Evolutionary conservation across 2,329 filamentous ascomycete genomes (phyloP), one percentile per base, ranked within the genome.

Genomic region (Apiospora pterosperma): DNA sequence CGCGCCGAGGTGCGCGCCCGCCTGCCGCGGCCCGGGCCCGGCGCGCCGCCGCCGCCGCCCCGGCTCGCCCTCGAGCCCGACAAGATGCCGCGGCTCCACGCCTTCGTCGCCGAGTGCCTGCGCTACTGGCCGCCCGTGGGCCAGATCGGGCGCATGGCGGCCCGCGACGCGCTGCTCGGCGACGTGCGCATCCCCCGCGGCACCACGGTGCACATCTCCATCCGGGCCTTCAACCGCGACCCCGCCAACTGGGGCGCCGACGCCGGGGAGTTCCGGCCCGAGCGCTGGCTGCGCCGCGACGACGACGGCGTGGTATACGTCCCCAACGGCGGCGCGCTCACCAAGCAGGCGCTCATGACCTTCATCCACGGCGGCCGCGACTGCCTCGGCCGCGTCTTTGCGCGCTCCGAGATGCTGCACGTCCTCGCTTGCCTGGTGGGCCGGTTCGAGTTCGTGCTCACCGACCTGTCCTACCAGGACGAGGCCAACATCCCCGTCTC

Each of bases 171-270:
- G 7, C 81, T 81, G 4, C 79, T 91, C 66, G 73, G 77, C 34
- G 84, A 82, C 61, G 84, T 85, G 69, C 81, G 84, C 67, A 90
- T 91, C 77, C 82, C 87, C 0, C 79, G 82, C 23, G 83, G 84
- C 59, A 87, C 86, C 28, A 81, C 87, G 0, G 81, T 90, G 65
- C 85, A 82, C 52, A 85, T 90, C 0, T 88, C 88, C 0, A 78
- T 84, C 38, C 89, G 89, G 75, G 89, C 87, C 1, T 86, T 90
- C 69, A 88, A 90, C 76, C 88, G 87, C 73, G 82, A 79, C 62
- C 81, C 79, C 42, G 79, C 81, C 59, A 86, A 90, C 72, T 90
- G 88, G 88, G 88, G 88, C 5, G 71, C 80, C 0, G 84, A 89
- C 67, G 86, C 85, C 2, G 84, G 88, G n/a, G 75, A 81, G 5